Base-by-base conservation (phyloP, 2,329 filamentous ascomycete genomes). In the Colletotrichum sublineola region DNA sequence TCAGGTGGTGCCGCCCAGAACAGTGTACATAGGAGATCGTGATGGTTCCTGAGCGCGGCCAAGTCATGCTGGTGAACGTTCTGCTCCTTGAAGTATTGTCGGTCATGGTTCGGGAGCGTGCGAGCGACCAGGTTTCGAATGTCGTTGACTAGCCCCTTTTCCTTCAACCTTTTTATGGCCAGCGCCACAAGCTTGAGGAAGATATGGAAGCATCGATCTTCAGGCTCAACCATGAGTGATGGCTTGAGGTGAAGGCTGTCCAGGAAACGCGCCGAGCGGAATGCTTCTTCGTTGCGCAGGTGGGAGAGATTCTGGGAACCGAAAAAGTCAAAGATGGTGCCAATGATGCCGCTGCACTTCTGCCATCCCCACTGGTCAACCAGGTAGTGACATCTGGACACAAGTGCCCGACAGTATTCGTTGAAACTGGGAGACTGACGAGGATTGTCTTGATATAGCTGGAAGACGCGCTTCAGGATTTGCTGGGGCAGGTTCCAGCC, bases 291-390 rank as follows among this genome's bases (percentile, higher is more conserved):
- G 71, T 92, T 92, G 48, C 89, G 87, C 53, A 93, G 78, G 78
- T 93, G 88, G 2, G 86, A 86, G 14, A 93, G 84, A 57, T 88
- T 86, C 74, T 90, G 88, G 2, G 87, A 86, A 12, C 89, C 90
- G 75, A 92, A 93, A 77, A 92, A 92, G 79, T 93, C 90, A 74
- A 92, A 93, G 3, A 93, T 86, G 1, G 86, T 83, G 1, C 90
- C 89, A 42, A 92, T 82, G 18, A 92, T 84, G 14, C 84, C 82
- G 58, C 86, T 87, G 75, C 87, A 89, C 73, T 84, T 88, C 48
- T 83, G 83, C 91, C 91, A 93, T 5, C 89, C 89, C 91, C 91
- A 93, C 78, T 90, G 87, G 69, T 87, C 83, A 58, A 92, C 87
- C 12, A 92, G 84, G 77, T 88, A 88, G 76, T 92, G 87, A 73